A percentile compares a stretch with the other conserved stretches of the same genome.
Conservation (phyloP, 2,329 filamentous ascomycete species). For the Fusarium nanum region DNA sequence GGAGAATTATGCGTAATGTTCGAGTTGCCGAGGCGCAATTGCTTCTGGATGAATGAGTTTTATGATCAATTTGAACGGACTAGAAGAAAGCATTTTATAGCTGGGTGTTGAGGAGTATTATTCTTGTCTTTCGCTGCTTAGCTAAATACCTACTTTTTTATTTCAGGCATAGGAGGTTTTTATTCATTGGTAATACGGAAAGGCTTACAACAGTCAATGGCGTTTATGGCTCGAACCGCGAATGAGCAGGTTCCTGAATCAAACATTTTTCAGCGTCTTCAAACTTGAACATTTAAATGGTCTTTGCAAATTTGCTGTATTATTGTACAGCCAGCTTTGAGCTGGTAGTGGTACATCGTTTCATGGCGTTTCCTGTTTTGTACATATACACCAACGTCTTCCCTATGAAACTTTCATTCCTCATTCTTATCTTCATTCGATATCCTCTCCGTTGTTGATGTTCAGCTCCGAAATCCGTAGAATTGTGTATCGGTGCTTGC, state of each 20-base stretch:
- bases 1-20: constrained; percentile 21
- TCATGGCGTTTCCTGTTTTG: constrained; percentile 40
- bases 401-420: constrained; percentile 21
- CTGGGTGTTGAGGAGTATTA: constrained; percentile 49
- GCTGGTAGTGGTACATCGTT: constrained; percentile 47
- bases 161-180: constrained; percentile 24
- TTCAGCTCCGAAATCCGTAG: constrained; percentile 85
- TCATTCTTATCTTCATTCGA: constrained; percentile 46
- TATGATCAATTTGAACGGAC: constrained; percentile 42
- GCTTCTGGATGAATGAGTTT: constrained; percentile 38
- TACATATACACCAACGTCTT: constrained; percentile 38
- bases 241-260: constrained; percentile 33
- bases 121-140: constrained; percentile 45
- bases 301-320: constrained; percentile 35
- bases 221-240: constrained; percentile 29
- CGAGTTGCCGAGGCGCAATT: constrained; percentile 26
- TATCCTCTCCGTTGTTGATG: constrained; percentile 62
- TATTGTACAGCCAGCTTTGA: constrained; percentile 48
- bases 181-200: constrained; percentile 32
- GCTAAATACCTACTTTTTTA: constrained; percentile 38
- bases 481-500: constrained; percentile 92
- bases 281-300: constrained; percentile 2
- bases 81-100: constrained; percentile 45
- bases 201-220: constrained; percentile 32
- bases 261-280: constrained; percentile 38